These are phyloP conservation scores for Cryphonectria japonica DNA, from an alignment of 2,329 filamentous ascomycete species.

Conservation along the genomic window DNA sequence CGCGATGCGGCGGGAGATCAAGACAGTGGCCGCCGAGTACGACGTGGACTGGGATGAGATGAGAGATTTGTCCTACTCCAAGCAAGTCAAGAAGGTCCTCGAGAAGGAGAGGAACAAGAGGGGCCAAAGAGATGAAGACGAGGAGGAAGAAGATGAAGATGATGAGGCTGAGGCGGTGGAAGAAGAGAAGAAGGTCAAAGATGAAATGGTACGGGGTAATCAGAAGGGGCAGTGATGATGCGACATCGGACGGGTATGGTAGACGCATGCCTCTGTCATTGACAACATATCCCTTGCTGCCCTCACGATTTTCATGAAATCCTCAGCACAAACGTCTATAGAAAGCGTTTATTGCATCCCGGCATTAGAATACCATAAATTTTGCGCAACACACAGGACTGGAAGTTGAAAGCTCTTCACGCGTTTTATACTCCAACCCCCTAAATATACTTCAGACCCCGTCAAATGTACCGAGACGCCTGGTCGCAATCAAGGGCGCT, in stretches of 20 bases:
- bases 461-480: too few relatives aligned
- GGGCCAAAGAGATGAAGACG: slow-evolving; percentile 40
- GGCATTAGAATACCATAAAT: not conserved
- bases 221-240: slow-evolving; percentile 14
- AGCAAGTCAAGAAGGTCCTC: slow-evolving; percentile 62
- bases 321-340: not conserved
- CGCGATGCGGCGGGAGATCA: slow-evolving; percentile 75
- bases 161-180: slow-evolving; percentile 42
- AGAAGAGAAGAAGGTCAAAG: slow-evolving; percentile 36
- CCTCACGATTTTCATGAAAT: not conserved
- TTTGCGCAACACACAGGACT: not conserved
- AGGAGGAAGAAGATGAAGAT: slow-evolving; percentile 45
- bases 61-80: slow-evolving; percentile 64
- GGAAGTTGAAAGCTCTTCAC: not conserved
- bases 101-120: slow-evolving; percentile 54
- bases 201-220: slow-evolving; percentile 29
- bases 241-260: not conserved
- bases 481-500: not conserved
- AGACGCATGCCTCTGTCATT: not conserved
- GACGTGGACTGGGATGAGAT: slow-evolving; percentile 88
- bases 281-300: not conserved
- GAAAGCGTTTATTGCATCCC: not conserved
- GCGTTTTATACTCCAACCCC: not conserved
- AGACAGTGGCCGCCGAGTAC: slow-evolving; percentile 80
- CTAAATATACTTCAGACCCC: not conserved